A percentile compares a stretch with the other conserved stretches of the same genome.
Conservation (phyloP, 805 yeast genomes). For the Yamadazyma laniorum region DNA sequence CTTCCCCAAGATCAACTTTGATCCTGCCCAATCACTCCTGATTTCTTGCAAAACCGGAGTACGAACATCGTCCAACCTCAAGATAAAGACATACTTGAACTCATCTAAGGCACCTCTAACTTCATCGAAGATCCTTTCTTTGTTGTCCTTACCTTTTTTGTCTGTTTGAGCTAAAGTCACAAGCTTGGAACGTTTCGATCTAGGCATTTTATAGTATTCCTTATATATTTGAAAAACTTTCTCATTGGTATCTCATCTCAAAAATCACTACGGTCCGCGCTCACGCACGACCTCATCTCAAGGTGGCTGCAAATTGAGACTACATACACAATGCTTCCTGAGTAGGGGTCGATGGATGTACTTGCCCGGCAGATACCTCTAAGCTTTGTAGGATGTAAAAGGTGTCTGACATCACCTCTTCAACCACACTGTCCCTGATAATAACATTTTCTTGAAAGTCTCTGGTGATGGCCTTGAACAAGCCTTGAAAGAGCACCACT, state of each 20-base stretch:
- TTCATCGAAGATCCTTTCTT: constrained; percentile 87
- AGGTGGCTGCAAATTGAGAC: background rate
- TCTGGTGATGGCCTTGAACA: background rate
- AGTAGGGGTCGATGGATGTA: too few relatives aligned
- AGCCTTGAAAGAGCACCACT: background rate
- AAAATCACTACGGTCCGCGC: too few relatives aligned
- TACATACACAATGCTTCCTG: too few relatives aligned
- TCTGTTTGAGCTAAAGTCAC: constrained; percentile 95
- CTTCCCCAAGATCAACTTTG: constrained; percentile 85
- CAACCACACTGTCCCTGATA: too few relatives aligned
- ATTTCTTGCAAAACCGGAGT: constrained; percentile 94
- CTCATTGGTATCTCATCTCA: constrained; percentile 6
- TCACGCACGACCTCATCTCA: background rate
- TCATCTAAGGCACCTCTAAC: constrained; percentile 79
- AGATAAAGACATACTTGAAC: constrained; percentile 78
- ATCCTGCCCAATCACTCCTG: constrained; percentile 89
- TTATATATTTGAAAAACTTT: constrained; percentile 1
- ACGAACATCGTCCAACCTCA: constrained; percentile 87
- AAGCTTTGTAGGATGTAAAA: too few relatives aligned
- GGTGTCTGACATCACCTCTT: too few relatives aligned
- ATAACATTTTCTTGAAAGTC: background rate
- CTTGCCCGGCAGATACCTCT: too few relatives aligned
- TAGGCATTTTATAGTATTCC: constrained; percentile 62
- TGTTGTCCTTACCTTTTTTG: constrained; percentile 91
- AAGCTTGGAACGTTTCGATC: constrained; percentile 94